Evolutionary conservation across 2,329 filamentous ascomycete species (phyloP).

Genomic region (Epichloe festucae): DNA sequence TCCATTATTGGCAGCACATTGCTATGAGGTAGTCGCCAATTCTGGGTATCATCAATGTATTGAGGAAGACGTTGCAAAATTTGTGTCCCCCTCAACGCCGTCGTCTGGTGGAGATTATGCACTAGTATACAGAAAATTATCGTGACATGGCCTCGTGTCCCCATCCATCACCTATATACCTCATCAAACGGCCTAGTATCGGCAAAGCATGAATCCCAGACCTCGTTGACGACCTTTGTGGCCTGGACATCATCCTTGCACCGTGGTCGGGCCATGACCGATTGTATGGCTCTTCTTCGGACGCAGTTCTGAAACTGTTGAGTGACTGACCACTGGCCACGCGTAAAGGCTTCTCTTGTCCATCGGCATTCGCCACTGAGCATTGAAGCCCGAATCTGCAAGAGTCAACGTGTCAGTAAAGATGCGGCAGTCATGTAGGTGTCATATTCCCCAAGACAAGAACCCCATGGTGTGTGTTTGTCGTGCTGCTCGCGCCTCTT

Average conservation of each 20-base stretch:
- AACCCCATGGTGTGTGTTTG: no score
- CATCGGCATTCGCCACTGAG: conserved; percentile 91
- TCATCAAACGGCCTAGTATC: conserved; percentile 96
- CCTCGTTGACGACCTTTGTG: conserved; percentile 78
- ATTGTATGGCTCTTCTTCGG: conserved; percentile 63
- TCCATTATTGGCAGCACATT: background rate
- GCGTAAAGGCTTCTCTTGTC: conserved; percentile 69
- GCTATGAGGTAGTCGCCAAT: background rate
- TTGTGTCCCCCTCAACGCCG: background rate
- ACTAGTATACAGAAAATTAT: conserved; percentile 3
- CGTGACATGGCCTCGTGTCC: background rate
- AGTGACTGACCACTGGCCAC: conserved; percentile 77
- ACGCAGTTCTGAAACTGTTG: conserved; percentile 94
- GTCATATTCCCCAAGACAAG: background rate
- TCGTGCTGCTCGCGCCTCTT: background rate
- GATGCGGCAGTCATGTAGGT: background rate
- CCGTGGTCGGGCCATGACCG: conserved; percentile 62
- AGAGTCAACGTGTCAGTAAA: background rate
- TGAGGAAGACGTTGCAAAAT: background rate
- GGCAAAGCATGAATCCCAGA: conserved; percentile 95
- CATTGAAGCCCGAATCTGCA: conserved; percentile 78
- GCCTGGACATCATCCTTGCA: conserved; percentile 83
- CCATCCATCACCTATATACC: conserved; percentile 58
- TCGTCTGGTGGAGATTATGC: background rate
- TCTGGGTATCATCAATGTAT: conserved; percentile 1